A percentile compares a stretch with the other conserved stretches of the same genome.
phyloP scores from a whole-genome alignment of 805 yeast genomes.

The Komagataella pseudopastoris region DNA sequence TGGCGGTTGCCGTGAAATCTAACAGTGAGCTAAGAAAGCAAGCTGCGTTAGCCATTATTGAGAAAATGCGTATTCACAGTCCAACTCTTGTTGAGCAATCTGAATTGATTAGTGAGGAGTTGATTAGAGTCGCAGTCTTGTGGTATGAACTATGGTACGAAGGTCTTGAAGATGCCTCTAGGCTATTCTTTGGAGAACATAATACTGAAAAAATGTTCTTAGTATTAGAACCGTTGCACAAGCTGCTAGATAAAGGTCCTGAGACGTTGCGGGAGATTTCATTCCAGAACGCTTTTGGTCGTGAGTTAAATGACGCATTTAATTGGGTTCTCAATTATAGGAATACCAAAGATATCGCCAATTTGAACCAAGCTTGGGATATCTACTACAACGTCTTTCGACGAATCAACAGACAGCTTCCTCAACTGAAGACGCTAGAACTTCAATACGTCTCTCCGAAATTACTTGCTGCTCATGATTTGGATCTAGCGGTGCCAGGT shows the following conservation, averaged over 20 bases:
- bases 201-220: slow-evolving; percentile 91
- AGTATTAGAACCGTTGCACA: slow-evolving; percentile 80
- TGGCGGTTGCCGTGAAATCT: slow-evolving; percentile 91
- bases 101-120: slow-evolving; percentile 84
- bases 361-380: slow-evolving; percentile 96
- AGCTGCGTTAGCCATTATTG: slow-evolving; percentile 86
- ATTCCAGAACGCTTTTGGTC: slow-evolving; percentile 85
- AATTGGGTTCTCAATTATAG: slow-evolving; percentile 87
- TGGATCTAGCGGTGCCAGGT: slow-evolving; percentile 89
- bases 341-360: slow-evolving; percentile 74
- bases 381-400: slow-evolving; percentile 89
- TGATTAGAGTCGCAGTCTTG: slow-evolving; percentile 86
- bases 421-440: slow-evolving; percentile 76
- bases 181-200: slow-evolving; percentile 86
- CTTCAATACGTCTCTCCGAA: slow-evolving; percentile 91
- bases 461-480: slow-evolving; percentile 59
- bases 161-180: slow-evolving; percentile 92
- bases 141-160: slow-evolving; percentile 99
- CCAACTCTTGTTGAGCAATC: slow-evolving; percentile 81
- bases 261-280: slow-evolving; percentile 88
- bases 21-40: slow-evolving; percentile 81
- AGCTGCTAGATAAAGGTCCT: slow-evolving; percentile 74
- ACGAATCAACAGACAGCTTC: slow-evolving; percentile 77
- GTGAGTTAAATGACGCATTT: slow-evolving; percentile 84
- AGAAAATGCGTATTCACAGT: slow-evolving; percentile 83